Conservation (phyloP, 108 stramenopile species). For the Nannochloropsis granulata region DNA sequence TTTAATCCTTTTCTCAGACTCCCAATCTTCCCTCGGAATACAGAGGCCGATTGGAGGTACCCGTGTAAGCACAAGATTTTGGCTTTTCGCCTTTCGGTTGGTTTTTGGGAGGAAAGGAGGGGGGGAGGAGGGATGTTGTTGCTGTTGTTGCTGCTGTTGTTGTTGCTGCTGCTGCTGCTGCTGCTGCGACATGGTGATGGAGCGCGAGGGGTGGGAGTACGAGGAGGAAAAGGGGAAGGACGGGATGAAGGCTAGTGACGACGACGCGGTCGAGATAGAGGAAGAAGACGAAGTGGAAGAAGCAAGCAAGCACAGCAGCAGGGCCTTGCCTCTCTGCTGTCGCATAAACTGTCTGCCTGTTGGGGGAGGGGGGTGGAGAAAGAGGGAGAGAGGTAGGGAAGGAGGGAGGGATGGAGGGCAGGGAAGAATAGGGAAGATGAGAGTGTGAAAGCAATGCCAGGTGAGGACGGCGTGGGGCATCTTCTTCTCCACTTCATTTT, state of each 20-base stretch:
- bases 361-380: not conserved
- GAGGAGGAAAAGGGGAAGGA: not conserved
- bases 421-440: not conserved
- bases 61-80: not conserved
- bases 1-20: not conserved
- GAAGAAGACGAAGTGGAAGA: not conserved
- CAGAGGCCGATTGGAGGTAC: not conserved
- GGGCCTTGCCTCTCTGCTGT: not conserved
- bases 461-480: no score
- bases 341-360: not conserved
- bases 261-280: not conserved
- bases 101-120: not conserved
- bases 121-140: not conserved
- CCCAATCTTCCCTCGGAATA: not conserved
- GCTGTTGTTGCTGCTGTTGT: no score
- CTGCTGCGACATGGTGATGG: not conserved
- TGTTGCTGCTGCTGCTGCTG: no score
- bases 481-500: no score
- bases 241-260: not conserved
- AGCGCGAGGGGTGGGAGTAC: not conserved
- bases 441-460: not conserved
- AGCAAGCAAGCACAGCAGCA: not conserved
- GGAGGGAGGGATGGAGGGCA: not conserved
- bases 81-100: not conserved
- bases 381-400: not conserved